phyloP scores from a whole-genome alignment of 176 grass and related monocot species.

The Raddia distichophylla region DNA sequence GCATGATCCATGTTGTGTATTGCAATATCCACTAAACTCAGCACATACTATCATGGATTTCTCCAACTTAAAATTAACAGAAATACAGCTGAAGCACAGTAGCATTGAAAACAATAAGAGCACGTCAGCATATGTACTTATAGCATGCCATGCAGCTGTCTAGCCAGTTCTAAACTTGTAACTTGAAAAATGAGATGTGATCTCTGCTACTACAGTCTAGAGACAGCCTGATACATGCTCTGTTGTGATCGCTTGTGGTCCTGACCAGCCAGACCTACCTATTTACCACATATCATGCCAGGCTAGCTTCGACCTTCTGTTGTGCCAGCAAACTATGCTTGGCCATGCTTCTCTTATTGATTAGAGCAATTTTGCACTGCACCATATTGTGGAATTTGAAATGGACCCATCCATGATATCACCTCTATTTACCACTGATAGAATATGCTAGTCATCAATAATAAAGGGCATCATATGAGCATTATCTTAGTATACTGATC shows the following conservation, averaged over 20 bases:
- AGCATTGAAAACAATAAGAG: slow-evolving; percentile 7
- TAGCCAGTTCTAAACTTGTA: background rate
- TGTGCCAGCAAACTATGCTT: background rate
- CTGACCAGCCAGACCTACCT: slow-evolving; percentile 15
- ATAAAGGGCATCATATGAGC: background rate
- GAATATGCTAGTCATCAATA: background rate
- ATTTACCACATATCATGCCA: background rate
- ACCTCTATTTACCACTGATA: slow-evolving; percentile 4
- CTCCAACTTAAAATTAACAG: slow-evolving; percentile 4
- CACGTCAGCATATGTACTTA: background rate
- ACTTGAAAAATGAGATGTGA: background rate
- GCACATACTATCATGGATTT: background rate
- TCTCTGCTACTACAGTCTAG: background rate
- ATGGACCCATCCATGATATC: background rate
- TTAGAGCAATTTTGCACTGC: background rate
- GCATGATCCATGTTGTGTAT: slow-evolving; percentile 18
- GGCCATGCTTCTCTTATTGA: background rate
- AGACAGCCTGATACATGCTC: background rate
- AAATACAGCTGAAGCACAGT: background rate
- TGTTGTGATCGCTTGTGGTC: background rate
- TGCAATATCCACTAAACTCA: background rate
- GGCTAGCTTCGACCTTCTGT: background rate
- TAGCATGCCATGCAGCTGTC: slow-evolving; percentile 14
- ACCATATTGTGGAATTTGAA: slow-evolving; percentile 28
- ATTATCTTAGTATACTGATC: background rate